Percentiles rank a stretch among this genome's conserved stretches.
These are phyloP conservation scores for Hericium alpestre DNA, from an alignment of 768 basidiomycete genomes.

Conservation along the genomic window DNA sequence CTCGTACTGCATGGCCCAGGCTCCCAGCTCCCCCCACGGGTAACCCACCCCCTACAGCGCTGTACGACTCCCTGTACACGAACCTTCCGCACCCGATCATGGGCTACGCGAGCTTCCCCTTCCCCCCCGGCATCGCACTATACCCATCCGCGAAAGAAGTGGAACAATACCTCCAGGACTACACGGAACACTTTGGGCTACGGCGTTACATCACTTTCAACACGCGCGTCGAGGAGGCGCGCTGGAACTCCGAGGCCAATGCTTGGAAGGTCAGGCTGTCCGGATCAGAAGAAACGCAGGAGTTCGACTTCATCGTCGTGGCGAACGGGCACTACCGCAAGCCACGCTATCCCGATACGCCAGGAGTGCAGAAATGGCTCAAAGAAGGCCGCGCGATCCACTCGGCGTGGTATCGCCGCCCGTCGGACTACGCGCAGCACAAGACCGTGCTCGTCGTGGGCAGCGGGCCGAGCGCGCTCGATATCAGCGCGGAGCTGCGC, in stretches of 20 bases:
- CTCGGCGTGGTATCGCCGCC: slow-evolving; percentile 58
- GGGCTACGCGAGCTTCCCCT: slow-evolving; percentile 52
- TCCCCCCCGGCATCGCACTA: slow-evolving; percentile 62
- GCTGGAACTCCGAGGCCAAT: slow-evolving; percentile 23
- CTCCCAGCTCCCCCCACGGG: slow-evolving; percentile 40
- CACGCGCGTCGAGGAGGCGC: slow-evolving; percentile 38
- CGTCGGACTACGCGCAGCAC: slow-evolving; percentile 22
- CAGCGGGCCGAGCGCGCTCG: slow-evolving; percentile 52
- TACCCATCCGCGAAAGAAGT: slow-evolving; percentile 57
- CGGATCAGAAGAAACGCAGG: slow-evolving; percentile 18
- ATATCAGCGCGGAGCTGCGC: slow-evolving; percentile 54
- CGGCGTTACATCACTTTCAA: slow-evolving; percentile 50
- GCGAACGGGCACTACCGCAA: slow-evolving; percentile 67
- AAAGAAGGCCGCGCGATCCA: slow-evolving; percentile 43
- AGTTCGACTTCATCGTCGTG: slow-evolving; percentile 57
- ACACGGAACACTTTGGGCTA: slow-evolving; percentile 57
- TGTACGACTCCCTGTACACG: slow-evolving; percentile 73
- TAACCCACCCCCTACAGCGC: slow-evolving; percentile 50
- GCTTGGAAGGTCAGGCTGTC: slow-evolving; percentile 42
- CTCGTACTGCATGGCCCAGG: slow-evolving; percentile 23
- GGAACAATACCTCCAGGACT: slow-evolving; percentile 58
- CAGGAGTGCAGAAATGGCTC: slow-evolving; percentile 54
- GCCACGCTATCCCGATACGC: slow-evolving; percentile 51
- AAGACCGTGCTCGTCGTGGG: slow-evolving; percentile 39
- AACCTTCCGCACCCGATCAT: slow-evolving; percentile 75